Base-by-base conservation (phyloP, 2,329 filamentous ascomycete genomes). In the Corynespora cassiicola region DNA sequence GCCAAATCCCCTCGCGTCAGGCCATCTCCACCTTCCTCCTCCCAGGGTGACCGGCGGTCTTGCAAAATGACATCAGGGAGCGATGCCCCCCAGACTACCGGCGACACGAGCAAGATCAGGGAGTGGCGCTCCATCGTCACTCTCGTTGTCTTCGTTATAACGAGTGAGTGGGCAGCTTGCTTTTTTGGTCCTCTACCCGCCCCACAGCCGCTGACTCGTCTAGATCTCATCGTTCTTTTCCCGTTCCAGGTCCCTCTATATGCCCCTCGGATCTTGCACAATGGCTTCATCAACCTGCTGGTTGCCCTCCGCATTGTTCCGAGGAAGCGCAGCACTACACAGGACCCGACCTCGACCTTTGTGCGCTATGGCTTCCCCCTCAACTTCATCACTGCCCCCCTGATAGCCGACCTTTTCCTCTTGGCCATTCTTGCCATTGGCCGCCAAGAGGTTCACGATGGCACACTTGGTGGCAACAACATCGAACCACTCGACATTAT, bases 401-500 rank as follows among this genome's bases (percentile, higher is more conserved):
- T 89, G 11, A 79, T 88, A 39, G 85, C 84, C 1, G 84, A 87
- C 52, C 75, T 89, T 1, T 88, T 89, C 51, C 70, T 89, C 15
- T 77, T 89, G 5, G 85, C 85, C 24, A 86, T 88, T 33, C 56
- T 75, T 15, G 85, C 85, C 5, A 89, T 89, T 55, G 84, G 84
- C 1, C 70, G 76, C 15, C 50, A 77, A 39, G 86, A 89, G 65
- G 84, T 89, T 1, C 72, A 78, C n/a, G 85, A 81, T 53, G 86
- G 86, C 2, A 88, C 82, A 0, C 64, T 86, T 6, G 85, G 85
- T 0, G 74, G 82, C 1, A 71, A 86, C 52, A 73, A 82, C 54
- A 89, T 90, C 50, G 74, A 74, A 2, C 86, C 86, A 0, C 76
- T 87, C 50, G 85, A 89, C 44, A 88, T 88, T 45, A 87, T 89